Evolutionary conservation across 176 grass and related monocot genomes (phyloP), one percentile per base, ranked within the genome.

Genomic region (Zea luxurians): DNA sequence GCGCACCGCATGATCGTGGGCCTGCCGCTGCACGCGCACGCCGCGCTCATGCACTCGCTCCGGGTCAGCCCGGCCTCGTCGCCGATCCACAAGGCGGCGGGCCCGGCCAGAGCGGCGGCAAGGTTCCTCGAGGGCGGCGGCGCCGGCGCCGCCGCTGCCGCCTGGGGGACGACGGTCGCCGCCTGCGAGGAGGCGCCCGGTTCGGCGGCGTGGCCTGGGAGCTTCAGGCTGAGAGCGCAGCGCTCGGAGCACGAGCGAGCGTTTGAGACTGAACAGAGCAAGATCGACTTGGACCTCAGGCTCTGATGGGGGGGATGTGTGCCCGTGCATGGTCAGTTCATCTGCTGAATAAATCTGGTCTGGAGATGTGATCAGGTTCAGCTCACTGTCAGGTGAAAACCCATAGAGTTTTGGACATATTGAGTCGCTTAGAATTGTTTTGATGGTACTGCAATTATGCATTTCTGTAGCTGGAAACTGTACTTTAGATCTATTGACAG

Each of bases 261-360:
- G 70, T 77, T 82, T 57, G 90, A 90, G 27, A 27, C 27, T 27
- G 27, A 27, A 27, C 27, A 72, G 64, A 86, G 81, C 85, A 90
- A 90, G 83, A 82, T 96, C 67, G 93, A 96, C 89, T 89, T 96
- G 68, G 80, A 78, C 83, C 93, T 96, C 52, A 89, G 83, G 59
- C 87, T 96, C 67, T 96, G 82, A 92, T 85, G 67, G 43, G 53
- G 38, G 4, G 0, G 10, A n/a, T n/a, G n/a, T 16, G 2, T 18
- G 16, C 27, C 27, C 27, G 27, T 27, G 27, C 74, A 40, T 40
- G 27, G 27, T 27, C 27, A 27, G 3, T 27, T 40, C 38, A 79
- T 53, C 75, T 79, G 73, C 80, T 80, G 83, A 83, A 90, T 86
- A 90, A 90, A 80, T 27, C 71, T 61, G 68, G 80, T 70, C 49